A percentile compares a stretch with the other conserved stretches of the same genome.
phyloP scores from a whole-genome alignment of 805 yeast genomes.

The Grigorovia transvaalensis region DNA sequence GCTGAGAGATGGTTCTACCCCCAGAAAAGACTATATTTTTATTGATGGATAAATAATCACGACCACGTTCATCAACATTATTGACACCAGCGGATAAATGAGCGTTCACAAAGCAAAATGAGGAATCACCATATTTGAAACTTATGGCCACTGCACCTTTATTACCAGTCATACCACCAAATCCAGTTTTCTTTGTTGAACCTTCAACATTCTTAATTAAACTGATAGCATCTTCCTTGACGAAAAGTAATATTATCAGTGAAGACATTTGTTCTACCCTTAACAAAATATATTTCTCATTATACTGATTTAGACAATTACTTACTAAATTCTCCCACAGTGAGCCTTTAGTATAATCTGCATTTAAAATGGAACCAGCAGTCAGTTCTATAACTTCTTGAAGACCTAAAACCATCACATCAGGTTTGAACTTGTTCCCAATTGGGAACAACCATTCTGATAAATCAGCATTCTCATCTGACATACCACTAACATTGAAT shows the following conservation, averaged over 20 bases:
- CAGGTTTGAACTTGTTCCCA: conserved; percentile 48
- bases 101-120: conserved; percentile 76
- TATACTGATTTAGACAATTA: conserved; percentile 47
- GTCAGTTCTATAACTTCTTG: conserved; percentile 91
- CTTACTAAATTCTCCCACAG: conserved; percentile 72
- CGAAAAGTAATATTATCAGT: conserved; percentile 54
- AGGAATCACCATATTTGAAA: conserved; percentile 68
- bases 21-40: conserved; percentile 72
- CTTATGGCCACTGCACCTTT: conserved; percentile 94
- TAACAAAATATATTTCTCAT: conserved; percentile 46
- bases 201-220: conserved; percentile 79
- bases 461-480: conserved; percentile 43
- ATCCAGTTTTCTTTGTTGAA: conserved; percentile 81
- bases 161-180: conserved; percentile 95
- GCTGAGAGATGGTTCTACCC: conserved; percentile 66
- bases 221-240: conserved; percentile 36
- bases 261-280: conserved; percentile 73
- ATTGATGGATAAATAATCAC: conserved; percentile 67
- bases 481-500: conserved; percentile 76
- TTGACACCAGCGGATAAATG: conserved; percentile 89
- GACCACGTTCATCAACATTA: conserved; percentile 74
- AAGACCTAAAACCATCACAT: conserved; percentile 75
- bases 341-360: conserved; percentile 62
- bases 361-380: conserved; percentile 79
- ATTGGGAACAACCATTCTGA: conserved; percentile 74